Evolutionary conservation across 2,329 filamentous ascomycete species (phyloP), one percentile per base, ranked within the genome.

Genomic region (Microcyclosporella mali): DNA sequence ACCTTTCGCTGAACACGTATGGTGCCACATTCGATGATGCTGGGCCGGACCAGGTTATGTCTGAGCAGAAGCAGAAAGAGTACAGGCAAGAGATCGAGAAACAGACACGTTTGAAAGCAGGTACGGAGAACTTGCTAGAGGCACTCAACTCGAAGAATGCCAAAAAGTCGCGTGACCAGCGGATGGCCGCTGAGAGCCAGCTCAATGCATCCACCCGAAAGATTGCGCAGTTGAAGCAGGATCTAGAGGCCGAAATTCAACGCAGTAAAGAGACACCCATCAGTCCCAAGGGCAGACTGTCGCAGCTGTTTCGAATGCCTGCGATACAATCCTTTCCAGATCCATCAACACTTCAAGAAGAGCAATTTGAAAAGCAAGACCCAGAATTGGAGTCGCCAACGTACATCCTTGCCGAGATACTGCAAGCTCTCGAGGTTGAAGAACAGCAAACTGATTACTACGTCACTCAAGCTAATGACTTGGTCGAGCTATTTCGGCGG

Each of bases 81-180:
- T 75, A 95, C 50, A 82, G 84, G 58, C 89, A 95, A 56, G 79
- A 84, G 59, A 83, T 98, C 51, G 90, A 88, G 55, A 90, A 94
- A 59, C 94, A 98, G 69, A 82, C 89, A 70, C 97, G 97, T 73
- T 97, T 98, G 63, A 95, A 94, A 66, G 85, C 90, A 58, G 92
- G 92, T 15, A 95, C 90, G 45, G 92, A 98, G 71, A 98, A 98
- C 63, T 82, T 98, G 78, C 74, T 98, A 30, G 92, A 98, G 70
- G 92, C 92, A 10, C 70, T 98, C 52, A 88, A 95, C 64, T 78
- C 82, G 33, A 98, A 98, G 68, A 95, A 94, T 65, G 84, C 87
- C 34, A 98, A 97, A 68, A 90, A 97, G 64, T 85, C 85, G 50
- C 94, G 89, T 62, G 90, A 73, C 41, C 71, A 74, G 60, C 61